Conservation (phyloP, 257 asterid genomes). For the Gynochthodes officinalis region DNA sequence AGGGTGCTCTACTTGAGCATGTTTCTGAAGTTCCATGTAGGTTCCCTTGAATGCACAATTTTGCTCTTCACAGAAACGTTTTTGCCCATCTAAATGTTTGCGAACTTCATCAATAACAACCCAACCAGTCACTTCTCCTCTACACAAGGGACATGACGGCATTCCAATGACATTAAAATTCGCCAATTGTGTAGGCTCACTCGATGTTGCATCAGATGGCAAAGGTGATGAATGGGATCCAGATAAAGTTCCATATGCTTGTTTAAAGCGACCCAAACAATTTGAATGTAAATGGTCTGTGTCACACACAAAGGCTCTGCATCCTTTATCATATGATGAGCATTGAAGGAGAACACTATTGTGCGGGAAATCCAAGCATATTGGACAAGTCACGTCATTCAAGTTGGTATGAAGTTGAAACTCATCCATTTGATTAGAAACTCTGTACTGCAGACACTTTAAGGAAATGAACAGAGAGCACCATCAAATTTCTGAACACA, state of each 20-base stretch:
- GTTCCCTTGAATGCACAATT: conserved; percentile 62
- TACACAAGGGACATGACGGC: conserved; percentile 70
- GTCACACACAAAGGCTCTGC: conserved; percentile 73
- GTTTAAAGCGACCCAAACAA: conserved; percentile 71
- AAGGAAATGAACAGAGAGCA: conserved; percentile 18
- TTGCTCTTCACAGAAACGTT: conserved; percentile 65
- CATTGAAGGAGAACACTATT: conserved; percentile 77
- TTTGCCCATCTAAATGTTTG: conserved; percentile 49
- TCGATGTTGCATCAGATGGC: conserved; percentile 24
- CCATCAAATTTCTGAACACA: conserved; percentile 22
- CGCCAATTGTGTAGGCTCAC: conserved; percentile 26
- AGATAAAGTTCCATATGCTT: conserved; percentile 47
- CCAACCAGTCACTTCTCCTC: conserved; percentile 81
- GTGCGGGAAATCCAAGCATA: conserved; percentile 76
- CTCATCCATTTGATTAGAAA: conserved; percentile 43
- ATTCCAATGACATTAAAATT: conserved; percentile 33
- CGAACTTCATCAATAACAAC: conserved; percentile 60
- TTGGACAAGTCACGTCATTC: conserved; percentile 70
- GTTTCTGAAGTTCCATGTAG: conserved; percentile 58
- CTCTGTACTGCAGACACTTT: conserved; percentile 30
- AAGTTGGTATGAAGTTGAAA: conserved; percentile 56
- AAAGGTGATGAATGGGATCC: conserved; percentile 34
- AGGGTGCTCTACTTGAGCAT: conserved; percentile 66
- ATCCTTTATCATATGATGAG: conserved; percentile 62
- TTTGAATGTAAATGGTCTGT: conserved; percentile 74